phyloP scores from a whole-genome alignment of 805 yeast genomes.

The Lipomyces starkeyi region DNA sequence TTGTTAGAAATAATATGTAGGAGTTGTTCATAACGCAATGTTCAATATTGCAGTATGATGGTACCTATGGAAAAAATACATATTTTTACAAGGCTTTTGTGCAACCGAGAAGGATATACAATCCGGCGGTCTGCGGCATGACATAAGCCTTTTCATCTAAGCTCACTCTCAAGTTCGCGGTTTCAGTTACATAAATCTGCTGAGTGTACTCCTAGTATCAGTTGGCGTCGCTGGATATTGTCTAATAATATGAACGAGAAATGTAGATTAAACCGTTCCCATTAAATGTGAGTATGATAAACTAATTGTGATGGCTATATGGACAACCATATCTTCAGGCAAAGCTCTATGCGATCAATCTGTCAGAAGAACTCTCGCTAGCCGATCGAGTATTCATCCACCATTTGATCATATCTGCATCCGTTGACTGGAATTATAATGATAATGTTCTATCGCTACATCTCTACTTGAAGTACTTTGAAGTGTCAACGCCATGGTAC shows the following conservation, averaged over 20 bases:
- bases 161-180: no score
- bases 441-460: background rate
- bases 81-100: background rate
- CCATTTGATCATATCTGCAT: background rate
- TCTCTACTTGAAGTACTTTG: conserved; percentile 27
- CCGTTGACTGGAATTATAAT: background rate
- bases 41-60: background rate
- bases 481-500: conserved; percentile 72
- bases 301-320: background rate
- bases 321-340: background rate
- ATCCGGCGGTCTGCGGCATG: no score
- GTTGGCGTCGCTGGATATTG: background rate
- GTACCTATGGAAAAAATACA: background rate
- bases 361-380: background rate
- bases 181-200: no score
- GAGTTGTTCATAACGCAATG: background rate
- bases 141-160: no score
- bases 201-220: no score
- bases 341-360: background rate
- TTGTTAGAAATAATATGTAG: background rate
- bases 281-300: background rate
- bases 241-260: background rate
- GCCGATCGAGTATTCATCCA: background rate
- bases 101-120: background rate
- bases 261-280: no score